phyloP scores from a whole-genome alignment of 228 moss, liverwort and hornwort genomes.

The Sphagnum magellanicum region DNA sequence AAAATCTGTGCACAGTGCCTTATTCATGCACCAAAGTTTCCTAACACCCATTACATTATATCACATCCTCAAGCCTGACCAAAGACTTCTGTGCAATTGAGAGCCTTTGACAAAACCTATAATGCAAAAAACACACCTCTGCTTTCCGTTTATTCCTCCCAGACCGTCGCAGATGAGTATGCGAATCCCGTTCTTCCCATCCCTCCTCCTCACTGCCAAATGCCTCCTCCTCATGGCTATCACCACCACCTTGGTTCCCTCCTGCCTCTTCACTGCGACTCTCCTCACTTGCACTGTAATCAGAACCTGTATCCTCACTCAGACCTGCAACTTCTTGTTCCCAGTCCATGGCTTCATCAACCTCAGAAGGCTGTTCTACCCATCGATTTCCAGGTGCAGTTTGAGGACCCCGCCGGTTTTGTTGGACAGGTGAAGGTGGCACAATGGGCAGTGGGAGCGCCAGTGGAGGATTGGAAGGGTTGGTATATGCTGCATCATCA shows the following conservation, averaged over 20 bases:
- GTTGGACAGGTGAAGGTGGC: conserved; percentile 58
- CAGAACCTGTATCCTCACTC: conserved; percentile 93
- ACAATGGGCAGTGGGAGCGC: conserved; percentile 53
- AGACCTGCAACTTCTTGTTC: conserved; percentile 77
- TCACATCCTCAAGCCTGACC: no score
- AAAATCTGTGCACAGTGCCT: no score
- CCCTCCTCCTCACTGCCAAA: conserved; percentile 73
- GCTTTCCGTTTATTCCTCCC: conserved; percentile 91
- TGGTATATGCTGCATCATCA: conserved; percentile 68
- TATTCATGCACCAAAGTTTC: no score
- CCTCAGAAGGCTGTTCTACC: conserved; percentile 92
- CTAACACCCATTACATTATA: no score
- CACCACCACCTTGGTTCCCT: conserved; percentile 29
- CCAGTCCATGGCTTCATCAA: conserved; percentile 92
- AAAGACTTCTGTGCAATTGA: not conserved
- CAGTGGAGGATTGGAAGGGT: conserved; percentile 62
- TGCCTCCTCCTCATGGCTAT: conserved; percentile 22
- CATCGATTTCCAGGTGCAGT: conserved; percentile 59
- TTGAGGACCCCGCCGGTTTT: conserved; percentile 47
- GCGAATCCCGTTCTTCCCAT: conserved; percentile 44
- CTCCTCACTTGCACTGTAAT: conserved; percentile 98
- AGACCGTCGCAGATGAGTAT: conserved; percentile 68
- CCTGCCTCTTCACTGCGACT: conserved; percentile 67
- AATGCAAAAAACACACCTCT: conserved; percentile 16
- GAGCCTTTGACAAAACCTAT: not conserved